Conservation (phyloP, 2,329 filamentous ascomycete genomes). For the Parafenestella ontariensis region DNA sequence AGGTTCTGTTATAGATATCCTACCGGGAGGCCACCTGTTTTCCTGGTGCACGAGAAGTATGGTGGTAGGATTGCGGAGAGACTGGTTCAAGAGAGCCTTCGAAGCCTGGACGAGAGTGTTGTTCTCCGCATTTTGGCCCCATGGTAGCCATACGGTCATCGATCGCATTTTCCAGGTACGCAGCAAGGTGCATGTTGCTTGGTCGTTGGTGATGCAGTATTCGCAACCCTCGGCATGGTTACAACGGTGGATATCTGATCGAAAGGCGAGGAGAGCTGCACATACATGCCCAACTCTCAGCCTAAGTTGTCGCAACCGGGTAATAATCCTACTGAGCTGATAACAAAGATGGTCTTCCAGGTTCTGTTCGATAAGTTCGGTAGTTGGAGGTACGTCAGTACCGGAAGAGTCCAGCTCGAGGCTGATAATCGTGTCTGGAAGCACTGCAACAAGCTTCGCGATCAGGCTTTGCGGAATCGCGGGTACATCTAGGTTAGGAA, state of each 20-base stretch:
- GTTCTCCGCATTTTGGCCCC: background rate
- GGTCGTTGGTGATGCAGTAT: background rate
- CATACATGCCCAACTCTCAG: conserved; percentile 19
- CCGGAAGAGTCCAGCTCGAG: conserved; percentile 21
- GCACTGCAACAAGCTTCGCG: conserved; percentile 7
- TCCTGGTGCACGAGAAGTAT: conserved; percentile 5
- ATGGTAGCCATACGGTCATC: conserved; percentile 12
- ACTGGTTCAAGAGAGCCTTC: background rate
- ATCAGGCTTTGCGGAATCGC: conserved; percentile 15
- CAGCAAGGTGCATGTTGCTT: conserved; percentile 1
- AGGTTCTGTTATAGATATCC: background rate
- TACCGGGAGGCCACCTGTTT: background rate
- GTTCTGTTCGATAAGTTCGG: background rate
- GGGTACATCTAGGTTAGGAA: conserved; percentile 16
- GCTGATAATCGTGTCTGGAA: conserved; percentile 16
- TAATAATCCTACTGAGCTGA: conserved; percentile 17
- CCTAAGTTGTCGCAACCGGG: conserved; percentile 14
- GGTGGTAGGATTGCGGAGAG: background rate
- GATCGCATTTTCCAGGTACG: conserved; percentile 3
- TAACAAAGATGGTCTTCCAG: conserved; percentile 11
- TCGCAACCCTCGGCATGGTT: background rate
- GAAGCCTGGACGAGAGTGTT: conserved; percentile 4
- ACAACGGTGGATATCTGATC: background rate
- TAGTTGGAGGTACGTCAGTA: conserved; percentile 10
- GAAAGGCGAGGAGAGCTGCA: conserved; percentile 1